These are phyloP conservation scores for Suillus weaverae DNA, from an alignment of 768 basidiomycete genomes.

Conservation along the genomic window DNA sequence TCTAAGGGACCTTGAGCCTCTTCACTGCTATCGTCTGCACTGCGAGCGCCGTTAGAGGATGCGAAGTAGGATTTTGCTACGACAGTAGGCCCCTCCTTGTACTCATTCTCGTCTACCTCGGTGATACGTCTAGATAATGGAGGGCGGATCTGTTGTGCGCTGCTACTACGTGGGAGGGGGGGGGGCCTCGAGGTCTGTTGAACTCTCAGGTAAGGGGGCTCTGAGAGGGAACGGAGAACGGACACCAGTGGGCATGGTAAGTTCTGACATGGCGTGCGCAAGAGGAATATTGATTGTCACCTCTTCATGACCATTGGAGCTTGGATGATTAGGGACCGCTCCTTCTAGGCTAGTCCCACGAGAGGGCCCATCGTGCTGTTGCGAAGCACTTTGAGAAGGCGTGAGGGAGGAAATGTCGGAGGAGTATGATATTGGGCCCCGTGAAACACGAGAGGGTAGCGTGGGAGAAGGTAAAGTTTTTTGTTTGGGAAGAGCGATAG, in stretches of 20 bases:
- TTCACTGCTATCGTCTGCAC: slow-evolving; percentile 19
- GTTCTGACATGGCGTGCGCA: slow-evolving; percentile 29
- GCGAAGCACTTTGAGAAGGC: slow-evolving; percentile 80
- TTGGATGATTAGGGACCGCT: slow-evolving; percentile 7
- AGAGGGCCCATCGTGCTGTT: slow-evolving; percentile 31
- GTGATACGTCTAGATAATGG: slow-evolving; percentile 27
- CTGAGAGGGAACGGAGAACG: slow-evolving; percentile 5
- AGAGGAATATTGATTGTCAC: slow-evolving; percentile 25
- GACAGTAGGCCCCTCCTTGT: background rate
- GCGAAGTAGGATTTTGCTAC: slow-evolving; percentile 4
- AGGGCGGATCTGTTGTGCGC: slow-evolving; percentile 11
- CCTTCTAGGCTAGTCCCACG: slow-evolving; percentile 19
- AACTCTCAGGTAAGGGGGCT: background rate
- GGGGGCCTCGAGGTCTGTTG: background rate
- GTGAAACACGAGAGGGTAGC: slow-evolving; percentile 9
- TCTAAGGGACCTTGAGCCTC: slow-evolving; percentile 16
- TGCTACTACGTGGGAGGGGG: slow-evolving; percentile 7
- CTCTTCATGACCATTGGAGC: slow-evolving; percentile 7
- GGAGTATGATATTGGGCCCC: slow-evolving; percentile 27
- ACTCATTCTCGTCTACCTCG: slow-evolving; percentile 24
- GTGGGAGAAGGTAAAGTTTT: slow-evolving; percentile 12
- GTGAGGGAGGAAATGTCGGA: slow-evolving; percentile 66
- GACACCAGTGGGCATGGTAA: slow-evolving; percentile 25
- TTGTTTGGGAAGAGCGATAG: slow-evolving; percentile 1
- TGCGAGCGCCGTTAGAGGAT: background rate